phyloP scores from a whole-genome alignment of 1,139 yeast species.

The Hanseniaspora uvarum region DNA sequence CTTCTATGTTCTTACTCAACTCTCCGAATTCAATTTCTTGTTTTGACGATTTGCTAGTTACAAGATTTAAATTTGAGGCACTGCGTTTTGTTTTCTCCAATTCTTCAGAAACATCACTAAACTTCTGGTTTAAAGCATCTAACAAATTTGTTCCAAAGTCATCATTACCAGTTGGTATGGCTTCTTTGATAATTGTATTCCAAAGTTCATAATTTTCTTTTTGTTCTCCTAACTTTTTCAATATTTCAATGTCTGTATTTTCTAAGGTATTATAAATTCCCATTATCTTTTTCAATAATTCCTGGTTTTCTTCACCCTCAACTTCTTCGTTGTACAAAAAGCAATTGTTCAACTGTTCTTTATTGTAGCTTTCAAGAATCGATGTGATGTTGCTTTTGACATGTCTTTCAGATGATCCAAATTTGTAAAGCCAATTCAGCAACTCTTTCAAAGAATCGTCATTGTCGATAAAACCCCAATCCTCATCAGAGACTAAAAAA shows the following conservation, averaged over 20 bases:
- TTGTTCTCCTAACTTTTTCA: constrained; percentile 17
- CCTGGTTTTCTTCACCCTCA: neutral
- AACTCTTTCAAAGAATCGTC: constrained; percentile 50
- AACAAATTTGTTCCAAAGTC: neutral
- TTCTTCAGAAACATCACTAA: constrained; percentile 19
- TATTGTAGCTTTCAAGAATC: constrained; percentile 33
- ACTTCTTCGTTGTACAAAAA: neutral
- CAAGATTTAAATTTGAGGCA: neutral
- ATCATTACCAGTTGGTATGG: constrained; percentile 18
- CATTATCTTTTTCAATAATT: constrained; percentile 18
- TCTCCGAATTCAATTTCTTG: constrained; percentile 2
- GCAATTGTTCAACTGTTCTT: constrained; percentile 1
- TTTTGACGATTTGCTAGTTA: neutral
- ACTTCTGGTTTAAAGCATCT: neutral
- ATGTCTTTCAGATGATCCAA: constrained; percentile 66
- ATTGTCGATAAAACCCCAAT: constrained; percentile 61
- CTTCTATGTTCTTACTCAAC: neutral
- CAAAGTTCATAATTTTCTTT: constrained; percentile 26
- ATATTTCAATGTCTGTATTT: constrained; percentile 15
- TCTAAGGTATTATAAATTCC: neutral
- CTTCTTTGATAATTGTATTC: constrained; percentile 23
- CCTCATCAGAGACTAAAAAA: constrained; percentile 41
- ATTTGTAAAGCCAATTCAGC: constrained; percentile 57
- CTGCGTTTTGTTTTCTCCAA: constrained; percentile 16
- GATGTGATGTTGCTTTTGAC: constrained; percentile 50